Conservation (phyloP, 345 rosid genomes). For the Iberis pinnata region DNA sequence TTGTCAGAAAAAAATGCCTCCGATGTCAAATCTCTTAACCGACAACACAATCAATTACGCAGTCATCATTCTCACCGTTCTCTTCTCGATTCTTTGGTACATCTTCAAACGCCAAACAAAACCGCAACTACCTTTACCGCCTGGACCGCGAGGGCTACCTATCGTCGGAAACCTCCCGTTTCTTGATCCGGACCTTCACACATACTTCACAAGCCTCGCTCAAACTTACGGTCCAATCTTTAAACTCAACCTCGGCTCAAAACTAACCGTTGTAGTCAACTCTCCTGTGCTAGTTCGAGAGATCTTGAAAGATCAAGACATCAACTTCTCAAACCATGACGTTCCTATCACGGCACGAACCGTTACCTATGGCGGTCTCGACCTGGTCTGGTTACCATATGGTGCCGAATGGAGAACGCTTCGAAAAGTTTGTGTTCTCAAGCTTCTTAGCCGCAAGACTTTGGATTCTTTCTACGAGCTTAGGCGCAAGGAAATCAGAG, state of each 20-base stretch:
- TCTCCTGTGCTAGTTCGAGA: slow-evolving; percentile 34
- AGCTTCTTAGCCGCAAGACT: slow-evolving; percentile 27
- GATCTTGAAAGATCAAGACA: slow-evolving; percentile 37
- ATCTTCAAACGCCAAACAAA: slow-evolving; percentile 2
- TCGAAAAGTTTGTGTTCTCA: slow-evolving; percentile 32
- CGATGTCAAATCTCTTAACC: not conserved
- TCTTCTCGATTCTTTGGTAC: not conserved
- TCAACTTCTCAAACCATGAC: slow-evolving; percentile 38
- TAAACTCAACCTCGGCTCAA: slow-evolving; percentile 34
- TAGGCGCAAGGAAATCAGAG: slow-evolving; percentile 24
- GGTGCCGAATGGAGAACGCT: slow-evolving; percentile 40
- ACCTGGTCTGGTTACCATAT: slow-evolving; percentile 31
- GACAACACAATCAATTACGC: not conserved
- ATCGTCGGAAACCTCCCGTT: slow-evolving; percentile 40
- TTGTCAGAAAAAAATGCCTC: not conserved
- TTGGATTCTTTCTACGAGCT: slow-evolving; percentile 36
- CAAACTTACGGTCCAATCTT: slow-evolving; percentile 34
- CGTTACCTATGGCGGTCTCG: slow-evolving; percentile 33
- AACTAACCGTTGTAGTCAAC: slow-evolving; percentile 29
- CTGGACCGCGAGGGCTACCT: slow-evolving; percentile 43
- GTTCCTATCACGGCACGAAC: slow-evolving; percentile 21
- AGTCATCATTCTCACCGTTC: not conserved
- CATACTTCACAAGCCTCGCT: slow-evolving; percentile 29
- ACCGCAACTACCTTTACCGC: slow-evolving; percentile 27
- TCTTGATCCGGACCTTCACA: slow-evolving; percentile 39